Evolutionary conservation across 257 asterid species (phyloP).

Genomic region (Primulina huaijiensis): DNA sequence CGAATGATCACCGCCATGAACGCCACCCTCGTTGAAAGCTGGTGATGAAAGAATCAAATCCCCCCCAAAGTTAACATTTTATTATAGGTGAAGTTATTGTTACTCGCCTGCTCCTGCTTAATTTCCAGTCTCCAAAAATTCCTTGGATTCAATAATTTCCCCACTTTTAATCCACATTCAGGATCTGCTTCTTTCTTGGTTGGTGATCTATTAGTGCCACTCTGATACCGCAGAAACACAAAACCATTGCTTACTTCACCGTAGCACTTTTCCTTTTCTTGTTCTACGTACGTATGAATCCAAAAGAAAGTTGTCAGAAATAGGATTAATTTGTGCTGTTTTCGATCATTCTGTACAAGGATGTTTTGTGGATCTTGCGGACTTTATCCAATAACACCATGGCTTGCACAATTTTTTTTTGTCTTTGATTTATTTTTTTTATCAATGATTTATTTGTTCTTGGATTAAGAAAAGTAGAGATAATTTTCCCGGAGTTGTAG

Average conservation of each 20-base stretch:
- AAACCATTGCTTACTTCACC: not conserved
- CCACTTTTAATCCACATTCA: not conserved
- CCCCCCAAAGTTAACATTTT: constrained; percentile 36
- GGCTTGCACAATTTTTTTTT: too few species aligned
- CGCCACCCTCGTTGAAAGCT: not conserved
- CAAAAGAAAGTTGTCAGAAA: not conserved
- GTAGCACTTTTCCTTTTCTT: not conserved
- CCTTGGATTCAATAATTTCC: not conserved
- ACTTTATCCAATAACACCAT: too few species aligned
- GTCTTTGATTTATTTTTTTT: too few species aligned
- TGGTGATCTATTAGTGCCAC: not conserved
- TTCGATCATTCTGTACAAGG: not conserved
- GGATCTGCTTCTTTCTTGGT: not conserved
- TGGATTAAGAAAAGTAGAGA: too few species aligned
- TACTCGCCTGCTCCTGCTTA: constrained; percentile 1
- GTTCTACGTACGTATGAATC: not conserved
- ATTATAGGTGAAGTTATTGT: not conserved
- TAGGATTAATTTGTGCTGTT: not conserved
- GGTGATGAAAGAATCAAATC: constrained; percentile 52
- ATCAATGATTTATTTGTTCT: too few species aligned
- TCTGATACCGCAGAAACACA: not conserved
- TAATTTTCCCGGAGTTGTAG: too few species aligned
- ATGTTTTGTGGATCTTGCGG: not conserved
- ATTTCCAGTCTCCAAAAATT: not conserved
- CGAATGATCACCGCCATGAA: constrained; percentile 15